Evolutionary conservation across 148 eudicot genomes (phyloP).

Genomic region (Suaeda aralocaspica): DNA sequence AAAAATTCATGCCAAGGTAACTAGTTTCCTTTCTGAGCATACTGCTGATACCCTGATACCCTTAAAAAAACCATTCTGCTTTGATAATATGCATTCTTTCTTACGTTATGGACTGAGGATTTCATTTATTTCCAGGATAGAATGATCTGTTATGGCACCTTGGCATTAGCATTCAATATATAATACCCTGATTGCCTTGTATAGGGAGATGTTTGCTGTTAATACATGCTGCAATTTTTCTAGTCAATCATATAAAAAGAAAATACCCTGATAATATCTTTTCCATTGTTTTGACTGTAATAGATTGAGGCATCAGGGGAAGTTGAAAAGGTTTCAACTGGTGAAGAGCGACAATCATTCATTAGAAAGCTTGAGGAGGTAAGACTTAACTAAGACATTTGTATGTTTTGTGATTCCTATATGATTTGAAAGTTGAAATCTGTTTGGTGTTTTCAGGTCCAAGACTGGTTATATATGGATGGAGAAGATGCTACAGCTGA

Average conservation of each 20-base stretch:
- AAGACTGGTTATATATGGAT: conserved; percentile 95
- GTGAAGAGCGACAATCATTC: conserved; percentile 72
- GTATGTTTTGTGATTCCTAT: not conserved
- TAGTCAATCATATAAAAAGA: not conserved
- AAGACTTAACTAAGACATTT: conserved; percentile 15
- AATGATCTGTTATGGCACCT: not conserved
- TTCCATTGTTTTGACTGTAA: not conserved
- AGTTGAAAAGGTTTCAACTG: conserved; percentile 55
- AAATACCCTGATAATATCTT: conserved; percentile 12
- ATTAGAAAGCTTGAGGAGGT: conserved; percentile 86
- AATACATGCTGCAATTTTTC: not conserved
- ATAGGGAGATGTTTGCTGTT: not conserved
- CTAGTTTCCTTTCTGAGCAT: not conserved
- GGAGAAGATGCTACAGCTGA: conserved; percentile 95
- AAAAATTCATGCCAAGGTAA: not conserved
- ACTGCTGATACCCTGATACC: not conserved
- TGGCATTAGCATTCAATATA: not conserved
- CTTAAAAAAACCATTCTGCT: no score
- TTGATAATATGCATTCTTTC: not conserved
- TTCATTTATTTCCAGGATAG: not conserved
- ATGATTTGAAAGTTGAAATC: not conserved
- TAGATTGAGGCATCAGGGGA: conserved; percentile 78
- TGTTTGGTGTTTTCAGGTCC: conserved; percentile 49
- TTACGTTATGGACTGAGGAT: not conserved
- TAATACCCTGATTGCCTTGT: not conserved